A percentile compares a stretch with the other conserved stretches of the same genome.
Conservation (phyloP, 768 basidiomycete genomes). For the Macrolepiota fuliginosa region DNA sequence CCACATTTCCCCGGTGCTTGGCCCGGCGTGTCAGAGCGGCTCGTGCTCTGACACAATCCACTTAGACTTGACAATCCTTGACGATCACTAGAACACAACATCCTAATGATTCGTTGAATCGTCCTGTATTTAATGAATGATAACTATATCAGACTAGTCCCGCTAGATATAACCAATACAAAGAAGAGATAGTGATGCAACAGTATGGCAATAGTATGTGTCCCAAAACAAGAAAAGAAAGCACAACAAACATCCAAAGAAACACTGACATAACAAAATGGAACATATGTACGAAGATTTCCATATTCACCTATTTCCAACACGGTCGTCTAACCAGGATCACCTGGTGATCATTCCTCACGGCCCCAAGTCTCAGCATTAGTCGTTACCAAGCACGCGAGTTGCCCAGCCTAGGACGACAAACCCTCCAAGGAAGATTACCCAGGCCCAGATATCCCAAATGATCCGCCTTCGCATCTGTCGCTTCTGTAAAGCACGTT, state of each 20-base stretch:
- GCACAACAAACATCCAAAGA: not conserved
- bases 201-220: not conserved
- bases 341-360: not conserved
- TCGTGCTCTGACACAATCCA: not conserved
- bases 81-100: not conserved
- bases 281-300: not conserved
- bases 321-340: not conserved
- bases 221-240: not conserved
- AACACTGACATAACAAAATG: not conserved
- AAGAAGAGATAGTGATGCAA: not conserved
- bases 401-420: not conserved
- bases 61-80: not conserved
- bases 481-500: slow-evolving; percentile 74
- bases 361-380: not conserved
- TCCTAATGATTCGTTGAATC: not conserved
- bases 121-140: not conserved
- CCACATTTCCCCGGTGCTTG: not conserved
- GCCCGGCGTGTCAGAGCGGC: not conserved
- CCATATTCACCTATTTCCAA: not conserved
- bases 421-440: slow-evolving; percentile 9
- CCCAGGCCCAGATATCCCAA: slow-evolving; percentile 85
- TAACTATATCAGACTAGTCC: not conserved
- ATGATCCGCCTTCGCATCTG: slow-evolving; percentile 69
- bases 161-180: not conserved
- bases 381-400: not conserved